Base-by-base conservation (phyloP, 805 yeast genomes). In the Teunomyces cretensis region DNA sequence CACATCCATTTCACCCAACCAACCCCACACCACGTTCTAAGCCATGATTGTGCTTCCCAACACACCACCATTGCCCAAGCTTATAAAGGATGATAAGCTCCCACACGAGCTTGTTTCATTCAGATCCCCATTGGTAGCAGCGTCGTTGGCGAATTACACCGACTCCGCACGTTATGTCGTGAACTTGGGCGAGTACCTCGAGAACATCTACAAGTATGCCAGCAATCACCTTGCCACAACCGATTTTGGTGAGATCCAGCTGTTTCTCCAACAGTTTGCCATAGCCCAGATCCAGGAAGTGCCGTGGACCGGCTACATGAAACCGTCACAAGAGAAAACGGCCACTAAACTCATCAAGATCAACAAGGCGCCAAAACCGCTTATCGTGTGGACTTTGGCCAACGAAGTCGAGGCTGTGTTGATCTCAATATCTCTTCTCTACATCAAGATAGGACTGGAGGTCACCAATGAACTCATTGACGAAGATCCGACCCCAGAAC, bases 381-480 rank as follows among this genome's bases (percentile, higher is more conserved):
- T 17, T 8, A n/a, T 39, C 27, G 17, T 44, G 4, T 72, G 76
- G 76, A 53, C 55, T 8, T 48, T 72, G 13, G 41, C 49, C 8
- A 45, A 61, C 32, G 77, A 72, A 45, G 47, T 70, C 8, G 64
- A 64, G 39, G 47, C 58, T 9, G 47, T 55, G 2, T 26, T 64
- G 1, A 39, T 62, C 0, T 48, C 74, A 0, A 47, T 58, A 6
- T 46, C 68, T 0, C 57, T 69, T 26, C 46, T 58, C 9, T 70
- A 70, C 45, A 56, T 58, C 8, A 48, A 56, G 30, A 53, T 72
- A 4, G 76, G 72, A 1, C 62, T 72, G 9, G 69, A 68, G 37
- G 48, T 68, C 37, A 56, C 61, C 12, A 63, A 65, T 47, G 72
- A 66, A 19, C 48, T 70, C 24, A 65, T 72, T n/a, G 72, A 65